Evolutionary conservation across 192 early-diverging fungal genomes (phyloP).

Genomic region (Coemansia sp.): DNA sequence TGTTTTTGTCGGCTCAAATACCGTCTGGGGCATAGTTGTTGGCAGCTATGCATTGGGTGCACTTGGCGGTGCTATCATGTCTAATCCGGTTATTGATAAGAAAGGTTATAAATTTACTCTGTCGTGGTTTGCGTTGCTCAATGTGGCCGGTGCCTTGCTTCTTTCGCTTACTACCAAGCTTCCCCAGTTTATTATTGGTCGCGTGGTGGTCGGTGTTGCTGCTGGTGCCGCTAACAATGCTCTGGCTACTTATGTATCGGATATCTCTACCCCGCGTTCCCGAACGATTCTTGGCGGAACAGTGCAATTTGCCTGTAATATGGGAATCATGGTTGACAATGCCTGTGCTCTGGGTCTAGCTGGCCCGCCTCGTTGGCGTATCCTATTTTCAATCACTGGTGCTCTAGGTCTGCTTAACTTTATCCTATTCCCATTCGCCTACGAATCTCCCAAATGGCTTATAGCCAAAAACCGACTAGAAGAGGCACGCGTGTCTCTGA

Average conservation of each 20-base stretch:
- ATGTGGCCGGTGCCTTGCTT: conserved; percentile 60
- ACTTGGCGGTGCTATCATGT: conserved; percentile 60
- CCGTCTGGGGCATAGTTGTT: conserved; percentile 55
- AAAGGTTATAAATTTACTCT: conserved; percentile 64
- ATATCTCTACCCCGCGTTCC: conserved; percentile 65
- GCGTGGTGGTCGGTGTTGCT: conserved; percentile 66
- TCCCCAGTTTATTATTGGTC: conserved; percentile 69
- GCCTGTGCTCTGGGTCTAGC: conserved; percentile 59
- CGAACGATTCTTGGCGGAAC: conserved; percentile 69
- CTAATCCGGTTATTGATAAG: conserved; percentile 53
- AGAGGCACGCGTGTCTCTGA: conserved; percentile 55
- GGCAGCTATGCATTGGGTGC: conserved; percentile 63
- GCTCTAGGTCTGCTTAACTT: conserved; percentile 56
- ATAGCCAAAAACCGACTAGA: conserved; percentile 58
- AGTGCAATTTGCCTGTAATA: conserved; percentile 70
- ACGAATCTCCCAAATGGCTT: conserved; percentile 74
- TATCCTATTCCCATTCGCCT: conserved; percentile 61
- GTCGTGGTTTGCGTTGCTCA: conserved; percentile 65
- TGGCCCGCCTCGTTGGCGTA: conserved; percentile 65
- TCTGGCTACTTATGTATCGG: conserved; percentile 70
- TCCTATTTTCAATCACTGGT: conserved; percentile 60
- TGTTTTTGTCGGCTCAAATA: conserved; percentile 38
- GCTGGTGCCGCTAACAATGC: conserved; percentile 63
- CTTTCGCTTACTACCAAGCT: conserved; percentile 59
- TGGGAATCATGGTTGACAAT: conserved; percentile 75